Base-by-base conservation (phyloP, 441 rosid species). In the Aleurites moluccanus region DNA sequence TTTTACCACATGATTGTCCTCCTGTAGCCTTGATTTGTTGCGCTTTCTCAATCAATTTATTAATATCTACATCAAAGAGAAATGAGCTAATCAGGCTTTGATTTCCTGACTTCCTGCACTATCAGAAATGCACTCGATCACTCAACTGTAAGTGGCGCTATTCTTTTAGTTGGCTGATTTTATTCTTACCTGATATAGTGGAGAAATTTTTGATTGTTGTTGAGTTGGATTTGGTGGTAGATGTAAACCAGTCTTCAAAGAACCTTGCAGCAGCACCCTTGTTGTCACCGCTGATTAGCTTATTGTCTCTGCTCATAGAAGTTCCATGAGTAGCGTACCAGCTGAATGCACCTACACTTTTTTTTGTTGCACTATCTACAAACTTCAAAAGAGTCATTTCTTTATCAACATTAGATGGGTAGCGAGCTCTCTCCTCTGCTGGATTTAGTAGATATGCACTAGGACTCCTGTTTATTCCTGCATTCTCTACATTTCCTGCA, bases 261-360 rank as follows among this genome's bases (percentile, higher is more conserved):
- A 89, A 87, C 67, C 91, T 83, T 23, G 91, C 88, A 15, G 89
- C 91, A 23, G 88, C 89, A 18, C 92, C 91, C 74, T 89, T 89
- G 81, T 89, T 89, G 82, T 89, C 92, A 65, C 91, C 89, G 2
- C 88, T 89, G 13, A 89, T 80, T 72, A 89, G 86, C 78, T 47
- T 82, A 81, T 86, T 87, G 82, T 87, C 87, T 80, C 82, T 79
- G 76, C 83, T 79, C 92, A 89, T 89, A 53, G 92, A 89, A 1
- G 91, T 87, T 21, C 92, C 89, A 25, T 89, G 91, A 0, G 92
- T 86, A 28, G 92, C 88, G 0, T 79, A 79, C 92, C 92, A 89
- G 75, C 77, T 86, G 78, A 89, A 89, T 1, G 86, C 84, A n/a
- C 89, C 89, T 0, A 77, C 68, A 81, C 85, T 84, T 69, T 76